phyloP scores from a whole-genome alignment of 2,329 filamentous ascomycete species.

The Penicillium paneum region DNA sequence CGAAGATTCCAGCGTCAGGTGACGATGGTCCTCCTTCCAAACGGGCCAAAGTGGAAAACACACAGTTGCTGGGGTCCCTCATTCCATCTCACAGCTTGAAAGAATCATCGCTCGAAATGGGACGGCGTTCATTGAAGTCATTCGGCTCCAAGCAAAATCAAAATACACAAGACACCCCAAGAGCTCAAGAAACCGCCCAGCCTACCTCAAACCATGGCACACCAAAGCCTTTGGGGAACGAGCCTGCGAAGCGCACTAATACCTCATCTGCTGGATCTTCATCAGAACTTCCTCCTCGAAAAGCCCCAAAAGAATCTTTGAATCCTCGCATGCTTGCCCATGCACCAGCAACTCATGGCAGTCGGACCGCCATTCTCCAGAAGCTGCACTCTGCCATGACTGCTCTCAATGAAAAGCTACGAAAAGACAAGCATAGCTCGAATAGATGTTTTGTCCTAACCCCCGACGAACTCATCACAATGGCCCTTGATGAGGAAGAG shows the following conservation, averaged over 20 bases:
- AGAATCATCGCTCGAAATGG: conserved; percentile 4
- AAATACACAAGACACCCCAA: conserved; percentile 11
- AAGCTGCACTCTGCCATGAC: conserved; percentile 46
- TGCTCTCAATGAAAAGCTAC: conserved; percentile 39
- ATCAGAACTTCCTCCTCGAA: conserved; percentile 25
- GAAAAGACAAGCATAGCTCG: conserved; percentile 29
- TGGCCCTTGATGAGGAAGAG: conserved; percentile 67
- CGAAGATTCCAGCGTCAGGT: conserved; percentile 17
- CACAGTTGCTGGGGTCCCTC: neutral
- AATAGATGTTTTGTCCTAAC: conserved; percentile 39
- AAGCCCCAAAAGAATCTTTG: conserved; percentile 41
- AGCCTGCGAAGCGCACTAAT: neutral
- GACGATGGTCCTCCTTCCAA: conserved; percentile 28
- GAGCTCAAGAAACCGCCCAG: conserved; percentile 29
- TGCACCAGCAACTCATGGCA: conserved; percentile 43
- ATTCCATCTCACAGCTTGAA: neutral
- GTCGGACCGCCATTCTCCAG: conserved; percentile 42
- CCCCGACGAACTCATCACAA: conserved; percentile 44
- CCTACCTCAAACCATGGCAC: conserved; percentile 20
- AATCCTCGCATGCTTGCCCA: conserved; percentile 47
- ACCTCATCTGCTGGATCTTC: neutral
- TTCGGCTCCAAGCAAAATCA: conserved; percentile 1
- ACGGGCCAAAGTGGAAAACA: conserved; percentile 23
- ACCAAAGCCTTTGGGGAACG: neutral
- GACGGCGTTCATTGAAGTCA: neutral